Conservation (phyloP, 2,329 filamentous ascomycete genomes). For the Aspergillus viridinutans region DNA sequence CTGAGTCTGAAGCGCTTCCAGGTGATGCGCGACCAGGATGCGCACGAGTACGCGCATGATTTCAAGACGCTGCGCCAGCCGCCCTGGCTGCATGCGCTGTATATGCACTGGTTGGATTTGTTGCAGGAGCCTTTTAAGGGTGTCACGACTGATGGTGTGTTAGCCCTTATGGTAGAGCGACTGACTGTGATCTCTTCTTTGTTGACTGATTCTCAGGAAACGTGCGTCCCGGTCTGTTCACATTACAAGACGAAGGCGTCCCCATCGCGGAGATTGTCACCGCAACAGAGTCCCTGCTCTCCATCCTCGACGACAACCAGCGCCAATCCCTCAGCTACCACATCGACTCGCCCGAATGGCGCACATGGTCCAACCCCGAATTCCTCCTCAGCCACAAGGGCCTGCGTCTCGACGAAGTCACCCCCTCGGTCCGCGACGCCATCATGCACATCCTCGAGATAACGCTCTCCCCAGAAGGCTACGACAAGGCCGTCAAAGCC, state of each 20-base stretch:
- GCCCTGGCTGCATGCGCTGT: slow-evolving; percentile 63
- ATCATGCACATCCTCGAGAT: slow-evolving; percentile 55
- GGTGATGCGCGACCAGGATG: slow-evolving; percentile 58
- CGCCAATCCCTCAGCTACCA: slow-evolving; percentile 51
- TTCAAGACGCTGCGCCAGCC: slow-evolving; percentile 58
- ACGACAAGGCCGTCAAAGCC: slow-evolving; percentile 62
- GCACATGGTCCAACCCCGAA: slow-evolving; percentile 69
- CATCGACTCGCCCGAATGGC: slow-evolving; percentile 68
- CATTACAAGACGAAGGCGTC: slow-evolving; percentile 60
- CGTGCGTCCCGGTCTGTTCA: slow-evolving; percentile 53
- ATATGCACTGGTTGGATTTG: slow-evolving; percentile 55
- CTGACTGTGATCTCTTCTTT: too few relatives aligned
- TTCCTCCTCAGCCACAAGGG: slow-evolving; percentile 67
- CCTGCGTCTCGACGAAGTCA: slow-evolving; percentile 63
- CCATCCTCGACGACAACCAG: slow-evolving; percentile 48
- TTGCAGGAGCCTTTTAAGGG: slow-evolving; percentile 65
- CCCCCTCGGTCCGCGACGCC: slow-evolving; percentile 40
- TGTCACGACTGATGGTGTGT: slow-evolving; percentile 62
- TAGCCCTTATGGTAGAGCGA: too few relatives aligned
- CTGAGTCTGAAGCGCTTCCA: slow-evolving; percentile 59
- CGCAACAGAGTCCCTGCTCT: slow-evolving; percentile 47
- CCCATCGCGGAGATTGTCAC: slow-evolving; percentile 55
- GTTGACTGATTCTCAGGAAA: slow-evolving; percentile 35
- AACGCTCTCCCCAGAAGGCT: slow-evolving; percentile 65
- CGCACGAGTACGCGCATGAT: slow-evolving; percentile 57